Evolutionary conservation across 2,329 filamentous ascomycete species (phyloP).

Genomic region (Aulographum hederae): DNA sequence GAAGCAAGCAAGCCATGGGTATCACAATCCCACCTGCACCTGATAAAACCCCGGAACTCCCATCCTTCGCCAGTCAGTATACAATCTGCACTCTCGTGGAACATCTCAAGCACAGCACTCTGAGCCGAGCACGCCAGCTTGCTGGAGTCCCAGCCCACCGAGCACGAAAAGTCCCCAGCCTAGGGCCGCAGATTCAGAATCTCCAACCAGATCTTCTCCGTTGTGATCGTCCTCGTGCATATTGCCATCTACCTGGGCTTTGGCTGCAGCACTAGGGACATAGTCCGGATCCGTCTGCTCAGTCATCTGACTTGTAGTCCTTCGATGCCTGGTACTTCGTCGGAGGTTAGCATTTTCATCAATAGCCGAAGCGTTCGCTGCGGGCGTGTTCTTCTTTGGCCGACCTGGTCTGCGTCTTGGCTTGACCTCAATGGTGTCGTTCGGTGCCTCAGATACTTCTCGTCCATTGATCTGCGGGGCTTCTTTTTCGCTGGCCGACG

Average conservation of each 20-base stretch:
- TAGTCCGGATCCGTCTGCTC: conserved; percentile 1
- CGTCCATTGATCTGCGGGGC: neutral
- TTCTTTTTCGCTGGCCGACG: neutral
- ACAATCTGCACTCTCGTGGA: no score
- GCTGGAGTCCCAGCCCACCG: conserved; percentile 16
- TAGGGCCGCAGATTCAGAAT: conserved; percentile 17
- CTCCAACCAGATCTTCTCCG: conserved; percentile 12
- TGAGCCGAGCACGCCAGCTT: conserved; percentile 15
- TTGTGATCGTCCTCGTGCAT: conserved; percentile 11
- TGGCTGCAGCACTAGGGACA: conserved; percentile 1
- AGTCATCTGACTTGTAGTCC: neutral
- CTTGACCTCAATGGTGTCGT: neutral
- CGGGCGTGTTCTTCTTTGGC: neutral
- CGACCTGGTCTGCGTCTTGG: neutral
- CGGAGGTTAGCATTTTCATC: neutral
- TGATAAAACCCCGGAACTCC: no score
- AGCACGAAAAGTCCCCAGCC: conserved; percentile 15
- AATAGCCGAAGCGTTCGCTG: neutral
- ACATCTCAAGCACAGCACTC: conserved; percentile 7
- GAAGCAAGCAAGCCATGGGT: no score
- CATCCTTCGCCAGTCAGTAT: no score
- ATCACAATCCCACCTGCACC: no score
- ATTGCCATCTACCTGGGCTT: conserved; percentile 6
- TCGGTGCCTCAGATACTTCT: no score
- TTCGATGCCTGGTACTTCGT: conserved; percentile 1